Conservation (phyloP, 768 basidiomycete genomes). For the Amanita inopinata region DNA sequence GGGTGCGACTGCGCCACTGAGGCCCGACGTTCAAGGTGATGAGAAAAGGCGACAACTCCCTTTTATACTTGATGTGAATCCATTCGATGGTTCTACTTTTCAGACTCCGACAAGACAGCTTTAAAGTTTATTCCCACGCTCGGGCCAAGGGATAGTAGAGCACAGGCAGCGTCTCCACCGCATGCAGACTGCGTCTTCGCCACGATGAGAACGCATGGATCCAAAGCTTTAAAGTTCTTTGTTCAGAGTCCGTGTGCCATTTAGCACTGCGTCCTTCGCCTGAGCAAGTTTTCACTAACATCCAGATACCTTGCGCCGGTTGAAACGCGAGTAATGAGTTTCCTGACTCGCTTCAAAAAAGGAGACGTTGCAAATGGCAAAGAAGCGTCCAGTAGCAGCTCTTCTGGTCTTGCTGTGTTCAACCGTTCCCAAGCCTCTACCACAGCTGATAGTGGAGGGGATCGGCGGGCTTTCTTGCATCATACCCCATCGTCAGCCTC, state of each 20-base stretch:
- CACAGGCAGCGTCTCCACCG: conserved; percentile 32
- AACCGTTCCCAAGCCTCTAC: conserved; percentile 18
- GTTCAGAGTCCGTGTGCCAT: conserved; percentile 79
- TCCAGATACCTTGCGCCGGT: neutral
- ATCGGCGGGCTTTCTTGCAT: neutral
- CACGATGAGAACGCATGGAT: conserved; percentile 87
- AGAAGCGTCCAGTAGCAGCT: conserved; percentile 11
- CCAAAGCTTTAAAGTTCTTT: conserved; percentile 79
- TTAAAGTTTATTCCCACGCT: conserved; percentile 28
- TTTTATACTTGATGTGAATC: conserved; percentile 44
- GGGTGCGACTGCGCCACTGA: conserved; percentile 26
- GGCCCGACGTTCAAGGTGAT: conserved; percentile 31
- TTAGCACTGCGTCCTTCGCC: conserved; percentile 30
- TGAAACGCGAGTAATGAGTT: conserved; percentile 3
- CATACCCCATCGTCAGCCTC: neutral
- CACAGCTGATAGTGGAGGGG: conserved; percentile 3
- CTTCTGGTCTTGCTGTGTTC: conserved; percentile 12
- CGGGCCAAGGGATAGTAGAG: conserved; percentile 22
- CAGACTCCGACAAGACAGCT: conserved; percentile 32
- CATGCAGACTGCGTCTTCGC: conserved; percentile 98
- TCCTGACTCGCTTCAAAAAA: conserved; percentile 10
- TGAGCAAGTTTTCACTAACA: neutral
- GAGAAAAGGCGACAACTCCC: conserved; percentile 29
- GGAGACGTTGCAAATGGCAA: conserved; percentile 1
- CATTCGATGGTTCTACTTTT: conserved; percentile 29